phyloP scores from a whole-genome alignment of 768 basidiomycete species.

The Xerocomus spinulosus region DNA sequence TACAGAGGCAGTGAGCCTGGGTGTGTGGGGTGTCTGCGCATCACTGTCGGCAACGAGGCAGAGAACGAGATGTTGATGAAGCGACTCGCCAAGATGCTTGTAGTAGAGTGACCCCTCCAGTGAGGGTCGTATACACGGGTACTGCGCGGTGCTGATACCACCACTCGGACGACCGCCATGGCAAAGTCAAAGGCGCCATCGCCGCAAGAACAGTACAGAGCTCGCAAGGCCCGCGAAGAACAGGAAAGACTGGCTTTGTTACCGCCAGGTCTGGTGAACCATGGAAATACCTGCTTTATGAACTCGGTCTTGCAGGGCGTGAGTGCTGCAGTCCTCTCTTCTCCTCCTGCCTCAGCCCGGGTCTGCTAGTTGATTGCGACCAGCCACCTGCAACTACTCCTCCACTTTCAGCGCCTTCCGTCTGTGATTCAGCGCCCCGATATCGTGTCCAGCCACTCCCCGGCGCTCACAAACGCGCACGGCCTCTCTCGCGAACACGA shows the following conservation, averaged over 20 bases:
- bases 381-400: slow-evolving; percentile 51
- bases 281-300: slow-evolving; percentile 94
- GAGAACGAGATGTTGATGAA: slow-evolving; percentile 64
- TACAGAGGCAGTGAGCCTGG: slow-evolving; percentile 85
- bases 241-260: slow-evolving; percentile 53
- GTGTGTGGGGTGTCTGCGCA: slow-evolving; percentile 80
- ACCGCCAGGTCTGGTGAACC: slow-evolving; percentile 73
- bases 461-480: slow-evolving; percentile 59
- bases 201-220: slow-evolving; percentile 60
- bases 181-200: slow-evolving; percentile 52
- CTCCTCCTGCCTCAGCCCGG: neutral
- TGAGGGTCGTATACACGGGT: slow-evolving; percentile 1
- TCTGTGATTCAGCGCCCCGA: slow-evolving; percentile 35
- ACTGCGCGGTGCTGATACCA: neutral
- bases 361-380: slow-evolving; percentile 60
- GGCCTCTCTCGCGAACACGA: slow-evolving; percentile 48
- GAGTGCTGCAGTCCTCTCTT: slow-evolving; percentile 28
- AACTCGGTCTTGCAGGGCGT: slow-evolving; percentile 91
- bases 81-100: neutral
- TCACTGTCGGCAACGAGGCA: slow-evolving; percentile 81
- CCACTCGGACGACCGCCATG: slow-evolving; percentile 27
- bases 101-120: slow-evolving; percentile 10
- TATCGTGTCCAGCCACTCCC: slow-evolving; percentile 50
- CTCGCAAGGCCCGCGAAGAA: slow-evolving; percentile 58
- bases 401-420: slow-evolving; percentile 50